Evolutionary conservation across 768 basidiomycete genomes (phyloP).

Genomic region (Leccinum variicolor): DNA sequence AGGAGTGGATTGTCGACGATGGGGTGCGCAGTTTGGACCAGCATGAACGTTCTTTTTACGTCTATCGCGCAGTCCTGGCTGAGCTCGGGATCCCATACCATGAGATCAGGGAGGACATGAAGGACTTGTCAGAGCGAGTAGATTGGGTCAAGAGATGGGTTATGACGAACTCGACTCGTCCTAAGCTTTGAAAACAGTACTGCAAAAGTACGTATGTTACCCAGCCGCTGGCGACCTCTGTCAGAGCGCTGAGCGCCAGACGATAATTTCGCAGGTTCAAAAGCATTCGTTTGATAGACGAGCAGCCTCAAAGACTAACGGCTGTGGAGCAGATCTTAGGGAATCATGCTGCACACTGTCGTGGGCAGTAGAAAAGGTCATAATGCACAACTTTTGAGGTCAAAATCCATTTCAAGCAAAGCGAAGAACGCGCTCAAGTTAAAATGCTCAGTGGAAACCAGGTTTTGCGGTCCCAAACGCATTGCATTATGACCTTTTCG

Average conservation of each 20-base stretch:
- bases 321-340: constrained; percentile 4
- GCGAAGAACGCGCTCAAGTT: background rate
- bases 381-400: constrained; percentile 25
- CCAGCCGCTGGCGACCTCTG: background rate
- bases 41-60: constrained; percentile 36
- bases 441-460: constrained; percentile 9
- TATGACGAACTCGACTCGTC: background rate
- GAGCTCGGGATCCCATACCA: constrained; percentile 43
- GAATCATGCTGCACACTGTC: background rate
- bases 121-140: constrained; percentile 32
- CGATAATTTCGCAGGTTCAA: background rate
- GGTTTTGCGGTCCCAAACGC: constrained; percentile 21
- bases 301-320: background rate
- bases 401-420: constrained; percentile 14
- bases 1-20: constrained; percentile 62
- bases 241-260: background rate
- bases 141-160: constrained; percentile 17
- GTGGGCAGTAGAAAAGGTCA: constrained; percentile 24
- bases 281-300: background rate
- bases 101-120: constrained; percentile 45
- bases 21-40: constrained; percentile 57
- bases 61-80: constrained; percentile 39
- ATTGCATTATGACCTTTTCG: constrained; percentile 25
- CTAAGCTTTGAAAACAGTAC: constrained; percentile 6
- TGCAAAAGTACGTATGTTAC: background rate